Conservation (phyloP, 257 asterid genomes). For the Nicotiana tabacum region DNA sequence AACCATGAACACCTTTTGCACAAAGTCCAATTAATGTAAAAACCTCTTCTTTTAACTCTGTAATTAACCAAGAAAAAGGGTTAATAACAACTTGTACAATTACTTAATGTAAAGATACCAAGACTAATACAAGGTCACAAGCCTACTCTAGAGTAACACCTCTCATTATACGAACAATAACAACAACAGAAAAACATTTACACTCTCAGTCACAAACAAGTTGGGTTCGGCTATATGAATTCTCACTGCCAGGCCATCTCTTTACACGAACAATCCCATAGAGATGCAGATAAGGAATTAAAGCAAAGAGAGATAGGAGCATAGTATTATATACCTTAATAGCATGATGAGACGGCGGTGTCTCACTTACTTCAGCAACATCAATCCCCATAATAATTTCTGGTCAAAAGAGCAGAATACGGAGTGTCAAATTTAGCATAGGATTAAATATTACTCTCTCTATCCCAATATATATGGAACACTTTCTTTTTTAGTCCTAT, state of each 20-base stretch:
- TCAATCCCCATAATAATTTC: neutral
- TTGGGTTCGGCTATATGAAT: no score
- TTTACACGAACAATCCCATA: neutral
- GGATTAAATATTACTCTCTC: neutral
- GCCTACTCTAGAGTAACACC: neutral
- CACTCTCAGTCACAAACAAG: no score
- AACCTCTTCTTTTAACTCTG: neutral
- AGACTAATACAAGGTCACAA: neutral
- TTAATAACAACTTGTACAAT: neutral
- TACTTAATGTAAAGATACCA: neutral
- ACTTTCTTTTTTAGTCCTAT: no score
- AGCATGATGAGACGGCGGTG: neutral
- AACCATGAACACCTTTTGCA: neutral
- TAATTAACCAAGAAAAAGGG: neutral
- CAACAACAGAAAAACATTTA: no score
- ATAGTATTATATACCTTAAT: constrained; percentile 5
- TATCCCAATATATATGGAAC: no score
- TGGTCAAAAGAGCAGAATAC: neutral
- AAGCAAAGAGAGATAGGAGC: neutral
- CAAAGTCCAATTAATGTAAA: neutral
- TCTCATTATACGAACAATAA: neutral
- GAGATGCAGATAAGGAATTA: neutral
- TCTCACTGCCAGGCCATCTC: no score
- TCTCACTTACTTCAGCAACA: neutral
- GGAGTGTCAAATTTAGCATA: neutral